Evolutionary conservation across 2,329 filamentous ascomycete genomes (phyloP), one percentile per base, ranked within the genome.

Genomic region (Atkinsonella texensis): DNA sequence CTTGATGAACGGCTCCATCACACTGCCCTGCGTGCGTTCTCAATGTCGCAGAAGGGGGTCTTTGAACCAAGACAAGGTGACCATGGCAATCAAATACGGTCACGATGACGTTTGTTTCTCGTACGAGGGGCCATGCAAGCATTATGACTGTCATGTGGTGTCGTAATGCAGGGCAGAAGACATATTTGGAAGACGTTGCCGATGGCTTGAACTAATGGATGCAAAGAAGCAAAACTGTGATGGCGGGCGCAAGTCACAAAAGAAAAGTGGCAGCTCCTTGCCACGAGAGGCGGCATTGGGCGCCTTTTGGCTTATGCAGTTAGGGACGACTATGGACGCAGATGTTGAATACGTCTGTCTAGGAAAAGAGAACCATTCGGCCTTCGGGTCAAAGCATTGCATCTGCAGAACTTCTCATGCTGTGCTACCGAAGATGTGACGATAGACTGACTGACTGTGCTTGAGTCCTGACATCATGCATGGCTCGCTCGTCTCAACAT

Each of bases 141-240:
- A 51, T 49, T 54, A 51, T 50, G 51, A 53, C 47, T 53, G 49
- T 50, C 46, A 42, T 35, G 39, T 33, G 42, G 48, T 48, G 52
- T 47, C 43, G 28, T 46, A 38, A 47, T 33, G 44, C 39, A 54
- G 45, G 56, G 53, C 53, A 53, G 40, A 45, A 17, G 4, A 35
- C 13, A 28, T 42, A 35, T 38, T 32, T 38, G 23, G 32, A n/a
- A 31, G 46, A 50, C 33, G 41, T 49, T 46, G 47, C 20, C 39
- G 40, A 38, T 50, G 43, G 42, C 51, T 50, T 38, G 35, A 35
- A 43, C 46, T 47, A 43, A 40, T 31, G 49, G 23, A n/a, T 35
- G 13, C 23, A 23, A 54, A 54, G 17, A 52, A 50, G 50, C 43
- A 52, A 52, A 52, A 50, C 43, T 41, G 28, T 48, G 46, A 51